A percentile compares a stretch with the other conserved stretches of the same genome.
Conservation (phyloP, 129 eudicot genomes). For the Logfia minima region DNA sequence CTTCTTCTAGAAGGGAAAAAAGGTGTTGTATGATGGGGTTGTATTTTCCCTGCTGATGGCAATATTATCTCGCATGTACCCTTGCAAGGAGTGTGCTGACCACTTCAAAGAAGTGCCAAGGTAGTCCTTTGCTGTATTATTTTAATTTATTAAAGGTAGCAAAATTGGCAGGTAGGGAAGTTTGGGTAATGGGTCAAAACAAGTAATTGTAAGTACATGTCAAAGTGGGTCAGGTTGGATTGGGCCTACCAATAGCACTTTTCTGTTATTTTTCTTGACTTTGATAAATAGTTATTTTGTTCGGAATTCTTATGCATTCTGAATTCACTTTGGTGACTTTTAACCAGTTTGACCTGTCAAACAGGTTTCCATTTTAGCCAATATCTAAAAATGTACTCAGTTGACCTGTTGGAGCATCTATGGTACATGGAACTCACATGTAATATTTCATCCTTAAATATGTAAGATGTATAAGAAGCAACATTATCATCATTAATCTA, state of each 20-base stretch:
- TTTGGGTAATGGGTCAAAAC: background rate
- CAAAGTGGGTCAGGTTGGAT: background rate
- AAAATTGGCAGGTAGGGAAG: background rate
- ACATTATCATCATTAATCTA: background rate
- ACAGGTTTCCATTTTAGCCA: background rate
- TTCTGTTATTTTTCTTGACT: background rate
- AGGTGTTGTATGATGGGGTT: slow-evolving; percentile 1
- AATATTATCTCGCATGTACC: slow-evolving; percentile 89
- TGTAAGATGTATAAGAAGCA: background rate
- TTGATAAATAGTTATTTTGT: background rate
- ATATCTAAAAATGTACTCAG: background rate
- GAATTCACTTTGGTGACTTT: background rate
- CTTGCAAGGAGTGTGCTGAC: slow-evolving; percentile 98
- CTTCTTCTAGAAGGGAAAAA: background rate
- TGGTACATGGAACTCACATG: background rate
- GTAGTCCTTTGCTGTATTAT: slow-evolving; percentile 31
- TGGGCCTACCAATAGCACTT: background rate
- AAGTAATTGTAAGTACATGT: background rate
- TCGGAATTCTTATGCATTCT: background rate
- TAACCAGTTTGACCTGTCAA: background rate
- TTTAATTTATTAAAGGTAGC: background rate
- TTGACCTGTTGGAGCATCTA: background rate
- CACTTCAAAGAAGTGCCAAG: slow-evolving; percentile 94
- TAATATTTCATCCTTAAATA: background rate
- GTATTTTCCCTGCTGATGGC: slow-evolving; percentile 68